A percentile compares a stretch with the other conserved stretches of the same genome.
phyloP scores from a whole-genome alignment of 192 early-diverging fungal genomes.

The Backusella parvicylindrica region DNA sequence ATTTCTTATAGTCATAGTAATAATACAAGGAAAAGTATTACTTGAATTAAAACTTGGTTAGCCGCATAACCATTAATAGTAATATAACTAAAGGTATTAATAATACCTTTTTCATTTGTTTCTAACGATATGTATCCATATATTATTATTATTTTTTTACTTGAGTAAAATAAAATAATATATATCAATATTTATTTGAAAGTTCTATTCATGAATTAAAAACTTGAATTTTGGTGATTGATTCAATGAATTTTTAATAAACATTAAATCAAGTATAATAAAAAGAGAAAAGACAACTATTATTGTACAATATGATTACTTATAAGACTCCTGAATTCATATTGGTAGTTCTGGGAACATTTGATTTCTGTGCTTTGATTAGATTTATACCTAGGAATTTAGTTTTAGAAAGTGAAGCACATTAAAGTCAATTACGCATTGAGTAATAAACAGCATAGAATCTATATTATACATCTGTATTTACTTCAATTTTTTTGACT shows the following conservation, averaged over 20 bases:
- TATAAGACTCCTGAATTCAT: neutral
- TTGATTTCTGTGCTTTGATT: neutral
- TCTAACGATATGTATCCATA: neutral
- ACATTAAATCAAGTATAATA: neutral
- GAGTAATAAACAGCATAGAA: too few relatives aligned
- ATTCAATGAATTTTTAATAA: neutral
- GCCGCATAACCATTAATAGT: neutral
- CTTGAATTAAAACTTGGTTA: neutral
- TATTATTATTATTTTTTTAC: neutral
- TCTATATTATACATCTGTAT: too few relatives aligned
- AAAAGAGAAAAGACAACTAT: neutral
- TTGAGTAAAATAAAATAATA: too few relatives aligned
- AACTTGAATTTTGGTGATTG: neutral
- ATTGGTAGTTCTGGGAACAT: neutral
- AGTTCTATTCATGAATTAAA: neutral
- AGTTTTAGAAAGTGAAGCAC: neutral
- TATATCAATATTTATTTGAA: neutral
- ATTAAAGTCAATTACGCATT: too few relatives aligned
- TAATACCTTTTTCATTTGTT: neutral
- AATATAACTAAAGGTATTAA: too few relatives aligned
- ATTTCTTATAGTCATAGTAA: neutral
- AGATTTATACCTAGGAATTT: neutral
- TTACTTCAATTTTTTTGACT: too few relatives aligned
- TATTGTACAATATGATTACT: too few relatives aligned
- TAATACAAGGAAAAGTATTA: neutral